phyloP scores from a whole-genome alignment of 441 rosid genomes.

The Mallotus repandus region DNA sequence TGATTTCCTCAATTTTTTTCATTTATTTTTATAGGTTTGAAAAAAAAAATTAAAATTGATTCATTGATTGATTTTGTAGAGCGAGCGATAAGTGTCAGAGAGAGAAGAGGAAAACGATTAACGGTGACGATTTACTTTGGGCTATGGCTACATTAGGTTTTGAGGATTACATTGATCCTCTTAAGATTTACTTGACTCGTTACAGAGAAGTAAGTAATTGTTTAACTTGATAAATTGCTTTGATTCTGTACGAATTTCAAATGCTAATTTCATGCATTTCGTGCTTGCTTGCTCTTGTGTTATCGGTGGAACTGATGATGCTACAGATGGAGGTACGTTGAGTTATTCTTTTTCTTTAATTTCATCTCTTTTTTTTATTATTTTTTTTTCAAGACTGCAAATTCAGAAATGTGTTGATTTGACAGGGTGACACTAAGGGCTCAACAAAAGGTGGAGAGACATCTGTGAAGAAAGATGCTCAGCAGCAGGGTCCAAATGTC shows the following conservation, averaged over 20 bases:
- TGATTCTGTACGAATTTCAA: not conserved
- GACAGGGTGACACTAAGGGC: conserved; percentile 51
- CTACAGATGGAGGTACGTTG: conserved; percentile 83
- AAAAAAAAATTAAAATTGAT: too few species aligned
- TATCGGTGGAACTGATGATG: conserved; percentile 22
- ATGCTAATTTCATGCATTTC: conserved; percentile 23
- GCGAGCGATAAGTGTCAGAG: conserved; percentile 99
- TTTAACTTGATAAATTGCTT: too few species aligned
- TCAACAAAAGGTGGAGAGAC: conserved; percentile 69
- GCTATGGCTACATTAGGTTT: conserved; percentile 98
- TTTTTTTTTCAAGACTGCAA: not conserved
- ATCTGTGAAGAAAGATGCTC: conserved; percentile 62
- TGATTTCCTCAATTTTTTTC: not conserved
- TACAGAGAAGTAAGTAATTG: conserved; percentile 68
- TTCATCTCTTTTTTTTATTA: conserved; percentile 4
- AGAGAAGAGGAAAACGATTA: conserved; percentile 96
- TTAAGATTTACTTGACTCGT: conserved; percentile 71
- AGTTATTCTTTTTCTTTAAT: conserved; percentile 2
- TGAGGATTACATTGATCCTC: conserved; percentile 95
- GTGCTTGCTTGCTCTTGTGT: conserved; percentile 16
- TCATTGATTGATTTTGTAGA: conserved; percentile 38
- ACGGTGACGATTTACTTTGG: conserved; percentile 97
- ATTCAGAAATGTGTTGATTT: not conserved
- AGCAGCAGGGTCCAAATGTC: conserved; percentile 46
- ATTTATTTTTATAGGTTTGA: too few species aligned